phyloP scores from a whole-genome alignment of 768 basidiomycete species.

The Suillus ampliporus region DNA sequence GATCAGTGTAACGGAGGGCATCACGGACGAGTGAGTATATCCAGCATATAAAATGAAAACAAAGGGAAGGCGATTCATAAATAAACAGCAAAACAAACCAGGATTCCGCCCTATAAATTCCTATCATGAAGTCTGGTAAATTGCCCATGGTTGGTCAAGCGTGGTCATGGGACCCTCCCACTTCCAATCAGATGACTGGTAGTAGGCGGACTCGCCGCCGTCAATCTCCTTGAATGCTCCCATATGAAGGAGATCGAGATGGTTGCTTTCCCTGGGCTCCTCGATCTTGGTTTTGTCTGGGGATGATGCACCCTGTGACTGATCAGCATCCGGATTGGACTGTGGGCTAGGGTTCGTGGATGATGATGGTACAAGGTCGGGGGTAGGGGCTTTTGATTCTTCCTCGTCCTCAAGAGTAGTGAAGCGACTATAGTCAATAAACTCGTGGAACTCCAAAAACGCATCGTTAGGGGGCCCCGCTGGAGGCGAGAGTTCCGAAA shows the following conservation, averaged over 20 bases:
- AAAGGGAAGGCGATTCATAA: constrained; percentile 44
- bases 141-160: constrained; percentile 75
- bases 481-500: constrained; percentile 40
- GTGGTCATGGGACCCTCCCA: constrained; percentile 73
- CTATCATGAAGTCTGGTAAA: constrained; percentile 48
- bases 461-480: constrained; percentile 41
- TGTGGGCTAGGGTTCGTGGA: constrained; percentile 82
- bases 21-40: constrained; percentile 44
- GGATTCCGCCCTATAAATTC: constrained; percentile 46
- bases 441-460: constrained; percentile 60
- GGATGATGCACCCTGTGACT: constrained; percentile 46
- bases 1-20: constrained; percentile 37
- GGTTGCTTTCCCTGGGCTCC: constrained; percentile 41
- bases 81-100: constrained; percentile 20
- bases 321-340: constrained; percentile 69
- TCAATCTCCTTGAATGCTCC: constrained; percentile 74
- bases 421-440: constrained; percentile 73
- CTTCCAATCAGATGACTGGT: constrained; percentile 62
- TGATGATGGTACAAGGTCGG: constrained; percentile 71
- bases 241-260: constrained; percentile 58
- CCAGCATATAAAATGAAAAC: constrained; percentile 48
- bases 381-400: constrained; percentile 71
- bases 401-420: constrained; percentile 61
- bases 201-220: constrained; percentile 76
- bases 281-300: constrained; percentile 60